Conservation (phyloP, 169 alveolate species). For the Amoebophrya sp. region DNA sequence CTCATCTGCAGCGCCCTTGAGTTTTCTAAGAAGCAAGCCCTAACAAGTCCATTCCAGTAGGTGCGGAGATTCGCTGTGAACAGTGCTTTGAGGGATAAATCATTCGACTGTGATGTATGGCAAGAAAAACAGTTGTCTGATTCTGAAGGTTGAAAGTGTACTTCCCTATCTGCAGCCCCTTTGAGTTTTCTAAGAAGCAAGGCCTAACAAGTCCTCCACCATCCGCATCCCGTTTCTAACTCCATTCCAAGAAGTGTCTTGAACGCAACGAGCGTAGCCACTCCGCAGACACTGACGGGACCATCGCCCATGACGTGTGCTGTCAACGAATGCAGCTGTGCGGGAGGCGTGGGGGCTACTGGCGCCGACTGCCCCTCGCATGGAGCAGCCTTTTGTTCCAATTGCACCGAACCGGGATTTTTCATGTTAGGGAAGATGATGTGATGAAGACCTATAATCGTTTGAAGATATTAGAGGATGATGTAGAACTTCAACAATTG, state of each 20-base stretch:
- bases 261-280: too few species aligned
- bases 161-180: too few species aligned
- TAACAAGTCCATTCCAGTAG: too few species aligned
- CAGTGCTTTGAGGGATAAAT: neutral
- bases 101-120: too few species aligned
- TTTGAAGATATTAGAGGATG: too few species aligned
- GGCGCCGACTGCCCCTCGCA: neutral
- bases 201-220: neutral
- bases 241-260: too few species aligned
- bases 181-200: neutral
- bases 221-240: neutral
- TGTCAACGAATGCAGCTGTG: neutral
- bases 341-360: neutral
- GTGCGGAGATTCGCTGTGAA: neutral
- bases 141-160: too few species aligned
- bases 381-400: neutral
- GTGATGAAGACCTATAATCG: too few species aligned
- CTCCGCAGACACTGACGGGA: too few species aligned
- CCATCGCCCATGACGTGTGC: neutral
- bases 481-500: too few species aligned
- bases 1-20: neutral
- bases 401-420: neutral
- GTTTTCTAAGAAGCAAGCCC: neutral
- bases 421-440: too few species aligned
- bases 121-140: too few species aligned